Percentiles rank a stretch among this genome's conserved stretches.
Evolutionary conservation across 1,284 basidiomycete species (phyloP).

Genomic region (Stygiomarasmius scandens): DNA sequence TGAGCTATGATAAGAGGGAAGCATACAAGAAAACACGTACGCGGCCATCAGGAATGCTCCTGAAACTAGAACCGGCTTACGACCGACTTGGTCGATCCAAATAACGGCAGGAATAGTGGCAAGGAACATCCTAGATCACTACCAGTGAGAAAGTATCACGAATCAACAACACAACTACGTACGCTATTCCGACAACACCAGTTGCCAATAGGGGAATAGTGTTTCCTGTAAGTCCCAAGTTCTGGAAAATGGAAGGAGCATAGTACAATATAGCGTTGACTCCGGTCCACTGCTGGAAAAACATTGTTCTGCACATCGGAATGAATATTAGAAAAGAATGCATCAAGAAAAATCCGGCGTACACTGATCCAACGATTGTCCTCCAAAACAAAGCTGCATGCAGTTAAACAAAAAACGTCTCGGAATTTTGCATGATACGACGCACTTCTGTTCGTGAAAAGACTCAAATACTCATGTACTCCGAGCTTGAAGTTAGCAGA

Average conservation of each 20-base stretch:
- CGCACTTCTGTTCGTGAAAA: constrained; percentile 54
- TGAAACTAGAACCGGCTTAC: constrained; percentile 69
- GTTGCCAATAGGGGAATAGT: constrained; percentile 58
- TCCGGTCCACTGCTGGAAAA: constrained; percentile 75
- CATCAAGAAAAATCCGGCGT: constrained; percentile 21
- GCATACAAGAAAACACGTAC: constrained; percentile 29
- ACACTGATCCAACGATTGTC: constrained; percentile 61
- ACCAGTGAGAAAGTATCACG: background rate
- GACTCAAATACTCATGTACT: constrained; percentile 56
- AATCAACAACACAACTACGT: constrained; percentile 26
- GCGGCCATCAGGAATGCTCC: constrained; percentile 73
- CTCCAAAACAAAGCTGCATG: constrained; percentile 56
- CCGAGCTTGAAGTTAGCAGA: constrained; percentile 65
- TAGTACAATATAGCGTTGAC: constrained; percentile 74
- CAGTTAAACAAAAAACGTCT: constrained; percentile 22
- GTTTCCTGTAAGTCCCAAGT: constrained; percentile 60
- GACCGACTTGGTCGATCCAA: constrained; percentile 71
- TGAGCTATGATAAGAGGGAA: background rate
- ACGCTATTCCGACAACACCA: constrained; percentile 82
- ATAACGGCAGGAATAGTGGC: constrained; percentile 76
- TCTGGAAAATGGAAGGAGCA: constrained; percentile 64
- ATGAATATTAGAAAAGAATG: constrained; percentile 27
- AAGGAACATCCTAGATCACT: constrained; percentile 61
- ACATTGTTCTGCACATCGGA: constrained; percentile 76
- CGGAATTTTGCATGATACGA: background rate